Base-by-base conservation (phyloP, 1,284 basidiomycete genomes). In the Malassezia nana region DNA sequence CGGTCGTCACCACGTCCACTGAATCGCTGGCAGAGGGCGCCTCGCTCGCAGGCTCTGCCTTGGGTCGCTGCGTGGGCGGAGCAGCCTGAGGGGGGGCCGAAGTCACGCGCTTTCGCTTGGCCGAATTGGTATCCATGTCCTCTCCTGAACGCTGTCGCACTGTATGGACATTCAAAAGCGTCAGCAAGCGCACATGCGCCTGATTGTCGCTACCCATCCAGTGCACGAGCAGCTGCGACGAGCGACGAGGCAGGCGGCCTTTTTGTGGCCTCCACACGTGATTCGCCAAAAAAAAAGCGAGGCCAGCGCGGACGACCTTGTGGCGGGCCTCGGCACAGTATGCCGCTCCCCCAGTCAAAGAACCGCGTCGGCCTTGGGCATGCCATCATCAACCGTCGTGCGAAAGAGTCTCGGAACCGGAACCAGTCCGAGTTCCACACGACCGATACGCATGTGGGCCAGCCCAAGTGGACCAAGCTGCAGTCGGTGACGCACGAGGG, bases 401-500 rank as follows among this genome's bases (percentile, higher is more conserved):
- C 65, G 4, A 69, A 69, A 49, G 72, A 74, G 25, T 62, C 65
- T 12, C 50, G 62, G 25, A 50, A 56, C 16, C 59, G 54, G 6
- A 59, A 62, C 41, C 50, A 60, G 33, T 69, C 67, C 57, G 60
- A 66, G 42, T 66, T 68, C 47, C 69, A 74, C 59, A 71, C 68
- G 32, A 72, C 71, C 40, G 71, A 74, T 45, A 52, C 67, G 35
- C 31, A 84, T 84, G 54, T 59, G 20, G 54, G 54, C 22, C 35
- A 50, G 29, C 38, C 50, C n/a, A 51, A 50, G 12, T 52, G 53
- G 26, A 61, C 62, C 40, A 50, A 85, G 9, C 80, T 98, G 28
- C 83, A 85, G 65, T 95, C 91, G 1, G 84, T 99, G 33, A 99
- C 94, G 0, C 92, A 98, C 75, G 90, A 99, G 77, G 80, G 84